Percentiles rank a stretch among this genome's conserved stretches.
Evolutionary conservation across 2,329 filamentous ascomycete species (phyloP).

Genomic region (Talaromyces islandicus): DNA sequence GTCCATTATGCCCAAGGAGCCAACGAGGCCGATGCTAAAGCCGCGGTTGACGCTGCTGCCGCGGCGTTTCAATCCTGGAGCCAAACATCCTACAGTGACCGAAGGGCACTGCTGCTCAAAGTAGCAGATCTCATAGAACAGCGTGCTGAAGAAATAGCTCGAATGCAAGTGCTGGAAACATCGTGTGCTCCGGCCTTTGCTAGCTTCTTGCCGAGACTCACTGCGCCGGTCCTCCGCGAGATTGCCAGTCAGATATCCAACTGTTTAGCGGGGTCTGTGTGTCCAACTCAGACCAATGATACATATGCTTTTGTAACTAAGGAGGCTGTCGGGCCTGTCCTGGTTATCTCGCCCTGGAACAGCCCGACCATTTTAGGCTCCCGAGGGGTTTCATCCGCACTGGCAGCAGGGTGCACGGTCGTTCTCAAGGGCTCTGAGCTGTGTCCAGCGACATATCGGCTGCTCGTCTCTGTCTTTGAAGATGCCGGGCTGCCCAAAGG

Average conservation of each 20-base stretch:
- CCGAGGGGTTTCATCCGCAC: conserved; percentile 17
- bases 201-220: background rate
- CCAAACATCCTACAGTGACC: background rate
- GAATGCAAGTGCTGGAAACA: background rate
- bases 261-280: conserved; percentile 17
- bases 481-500: conserved; percentile 41
- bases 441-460: conserved; percentile 23
- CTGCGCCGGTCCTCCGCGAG: background rate
- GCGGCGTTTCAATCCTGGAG: conserved; percentile 4
- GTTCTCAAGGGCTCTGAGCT: conserved; percentile 27
- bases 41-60: conserved; percentile 1
- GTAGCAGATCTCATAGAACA: conserved; percentile 1
- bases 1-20: background rate
- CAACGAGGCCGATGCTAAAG: conserved; percentile 2
- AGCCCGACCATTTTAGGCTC: conserved; percentile 16
- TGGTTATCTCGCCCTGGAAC: conserved; percentile 8
- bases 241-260: conserved; percentile 2
- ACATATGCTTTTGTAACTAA: conserved; percentile 18
- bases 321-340: conserved; percentile 7
- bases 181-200: background rate
- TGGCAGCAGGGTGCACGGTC: conserved; percentile 16
- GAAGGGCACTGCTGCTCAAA: conserved; percentile 2
- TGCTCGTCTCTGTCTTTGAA: conserved; percentile 29
- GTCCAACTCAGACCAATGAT: conserved; percentile 22
- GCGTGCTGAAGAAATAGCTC: background rate